Evolutionary conservation across 23 red algal species (phyloP).

Genomic region (Gracilaria vermiculophylla): DNA sequence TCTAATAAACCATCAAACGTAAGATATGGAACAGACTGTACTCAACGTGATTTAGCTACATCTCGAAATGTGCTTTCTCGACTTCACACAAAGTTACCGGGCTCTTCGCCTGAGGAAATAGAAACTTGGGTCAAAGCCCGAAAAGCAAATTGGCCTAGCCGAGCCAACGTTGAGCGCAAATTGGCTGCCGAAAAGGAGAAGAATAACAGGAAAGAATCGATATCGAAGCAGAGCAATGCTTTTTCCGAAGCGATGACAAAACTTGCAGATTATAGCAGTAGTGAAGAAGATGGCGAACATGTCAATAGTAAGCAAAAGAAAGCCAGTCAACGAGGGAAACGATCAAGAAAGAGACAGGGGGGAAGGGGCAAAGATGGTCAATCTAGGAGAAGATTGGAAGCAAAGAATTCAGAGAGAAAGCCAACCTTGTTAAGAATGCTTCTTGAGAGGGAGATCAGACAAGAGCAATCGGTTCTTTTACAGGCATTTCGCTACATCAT

Average conservation of each 20-base stretch:
- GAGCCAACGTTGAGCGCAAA: constrained; percentile 44
- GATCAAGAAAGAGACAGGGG: background rate
- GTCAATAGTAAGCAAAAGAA: background rate
- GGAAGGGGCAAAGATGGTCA: constrained; percentile 1
- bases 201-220: background rate
- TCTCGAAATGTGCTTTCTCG: constrained; percentile 23
- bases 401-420: background rate
- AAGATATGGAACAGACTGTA: background rate
- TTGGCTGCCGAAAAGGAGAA: background rate
- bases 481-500: constrained; percentile 59
- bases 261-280: constrained; percentile 14
- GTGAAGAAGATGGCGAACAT: constrained; percentile 16
- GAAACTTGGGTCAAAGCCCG: constrained; percentile 41
- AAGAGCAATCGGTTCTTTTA: constrained; percentile 34
- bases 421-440: constrained; percentile 45
- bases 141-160: constrained; percentile 59
- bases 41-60: background rate
- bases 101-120: constrained; percentile 33
- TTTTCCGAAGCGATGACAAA: constrained; percentile 6
- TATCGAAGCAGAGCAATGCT: background rate
- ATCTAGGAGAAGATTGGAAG: background rate
- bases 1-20: background rate
- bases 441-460: constrained; percentile 51
- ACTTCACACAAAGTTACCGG: constrained; percentile 16
- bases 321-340: background rate